A percentile compares a stretch with the other conserved stretches of the same genome.
Conservation (phyloP, 1,284 basidiomycete species). For the Phellinidium pouzarii region DNA sequence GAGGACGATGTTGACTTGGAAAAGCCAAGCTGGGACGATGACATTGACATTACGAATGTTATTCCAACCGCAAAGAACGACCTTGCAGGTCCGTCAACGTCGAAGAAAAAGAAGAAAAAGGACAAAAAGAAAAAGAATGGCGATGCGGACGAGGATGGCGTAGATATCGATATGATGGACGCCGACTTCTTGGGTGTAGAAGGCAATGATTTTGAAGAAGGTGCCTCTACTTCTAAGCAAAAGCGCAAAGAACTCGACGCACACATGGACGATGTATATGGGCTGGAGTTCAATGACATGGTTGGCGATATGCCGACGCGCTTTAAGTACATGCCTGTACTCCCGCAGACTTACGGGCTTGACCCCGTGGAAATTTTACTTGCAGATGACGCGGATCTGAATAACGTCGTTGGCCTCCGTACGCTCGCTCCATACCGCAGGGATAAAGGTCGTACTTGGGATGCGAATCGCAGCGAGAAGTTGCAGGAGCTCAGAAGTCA, state of each 20-base stretch:
- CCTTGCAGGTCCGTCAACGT: conserved; percentile 19
- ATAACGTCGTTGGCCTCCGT: conserved; percentile 84
- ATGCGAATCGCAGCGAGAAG: conserved; percentile 54
- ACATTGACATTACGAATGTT: conserved; percentile 77
- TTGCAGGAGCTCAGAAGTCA: conserved; percentile 69
- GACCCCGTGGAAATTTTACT: conserved; percentile 85
- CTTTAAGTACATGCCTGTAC: conserved; percentile 84
- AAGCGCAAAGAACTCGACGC: conserved; percentile 73
- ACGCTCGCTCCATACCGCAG: conserved; percentile 87
- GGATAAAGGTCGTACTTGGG: conserved; percentile 49
- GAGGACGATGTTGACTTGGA: conserved; percentile 41
- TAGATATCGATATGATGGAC: conserved; percentile 69
- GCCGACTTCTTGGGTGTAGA: conserved; percentile 41
- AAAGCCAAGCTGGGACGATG: conserved; percentile 87
- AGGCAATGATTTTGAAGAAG: conserved; percentile 22
- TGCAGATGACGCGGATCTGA: conserved; percentile 90
- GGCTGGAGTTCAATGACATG: conserved; percentile 93
- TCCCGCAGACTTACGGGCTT: conserved; percentile 66
- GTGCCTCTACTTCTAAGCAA: conserved; percentile 65
- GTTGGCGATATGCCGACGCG: conserved; percentile 89
- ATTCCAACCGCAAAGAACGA: conserved; percentile 35
- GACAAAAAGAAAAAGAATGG: conserved; percentile 48
- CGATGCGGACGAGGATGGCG: conserved; percentile 33
- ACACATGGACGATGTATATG: conserved; percentile 88
- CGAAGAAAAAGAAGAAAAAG: conserved; percentile 36